Evolutionary conservation across 305 asterid genomes (phyloP).

Genomic region (Plantago coronopus): DNA sequence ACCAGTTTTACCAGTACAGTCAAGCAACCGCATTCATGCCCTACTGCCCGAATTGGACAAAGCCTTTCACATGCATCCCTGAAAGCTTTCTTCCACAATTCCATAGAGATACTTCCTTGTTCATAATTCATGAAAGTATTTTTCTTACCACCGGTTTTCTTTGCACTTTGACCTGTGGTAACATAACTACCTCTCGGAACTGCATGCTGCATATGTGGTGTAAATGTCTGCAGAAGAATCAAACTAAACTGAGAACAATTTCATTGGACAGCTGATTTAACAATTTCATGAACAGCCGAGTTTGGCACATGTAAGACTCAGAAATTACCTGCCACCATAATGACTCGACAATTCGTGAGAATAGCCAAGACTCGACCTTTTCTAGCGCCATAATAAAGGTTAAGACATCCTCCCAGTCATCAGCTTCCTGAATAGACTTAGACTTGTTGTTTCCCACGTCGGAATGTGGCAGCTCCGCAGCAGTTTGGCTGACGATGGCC

Average conservation of each 20-base stretch:
- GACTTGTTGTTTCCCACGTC: conserved; percentile 12
- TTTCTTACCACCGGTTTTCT: conserved; percentile 41
- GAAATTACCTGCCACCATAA: conserved; percentile 94
- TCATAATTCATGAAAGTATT: conserved; percentile 51
- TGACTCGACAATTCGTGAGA: conserved; percentile 75
- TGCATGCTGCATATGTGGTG: conserved; percentile 77
- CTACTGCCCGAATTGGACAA: conserved; percentile 80
- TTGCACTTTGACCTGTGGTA: conserved; percentile 32
- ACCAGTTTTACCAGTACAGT: conserved; percentile 64
- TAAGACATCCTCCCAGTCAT: conserved; percentile 66
- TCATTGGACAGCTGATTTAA: conserved; percentile 15
- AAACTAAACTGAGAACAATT: conserved; percentile 11
- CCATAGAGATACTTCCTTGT: conserved; percentile 63
- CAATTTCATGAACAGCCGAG: conserved; percentile 7
- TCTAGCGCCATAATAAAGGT: conserved; percentile 76
- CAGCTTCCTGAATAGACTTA: conserved; percentile 40
- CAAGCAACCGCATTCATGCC: conserved; percentile 91
- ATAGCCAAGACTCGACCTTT: conserved; percentile 86
- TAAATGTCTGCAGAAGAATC: conserved; percentile 53
- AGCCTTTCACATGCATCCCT: conserved; percentile 78
- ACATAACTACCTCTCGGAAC: conserved; percentile 36
- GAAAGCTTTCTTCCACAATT: conserved; percentile 94
- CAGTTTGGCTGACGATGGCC: conserved; percentile 65
- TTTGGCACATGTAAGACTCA: conserved; percentile 11
- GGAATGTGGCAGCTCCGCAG: conserved; percentile 44